Percentiles rank a stretch among this genome's conserved stretches.
Evolutionary conservation across 2,329 filamentous ascomycete species (phyloP).

Genomic region (Oidium heveae): DNA sequence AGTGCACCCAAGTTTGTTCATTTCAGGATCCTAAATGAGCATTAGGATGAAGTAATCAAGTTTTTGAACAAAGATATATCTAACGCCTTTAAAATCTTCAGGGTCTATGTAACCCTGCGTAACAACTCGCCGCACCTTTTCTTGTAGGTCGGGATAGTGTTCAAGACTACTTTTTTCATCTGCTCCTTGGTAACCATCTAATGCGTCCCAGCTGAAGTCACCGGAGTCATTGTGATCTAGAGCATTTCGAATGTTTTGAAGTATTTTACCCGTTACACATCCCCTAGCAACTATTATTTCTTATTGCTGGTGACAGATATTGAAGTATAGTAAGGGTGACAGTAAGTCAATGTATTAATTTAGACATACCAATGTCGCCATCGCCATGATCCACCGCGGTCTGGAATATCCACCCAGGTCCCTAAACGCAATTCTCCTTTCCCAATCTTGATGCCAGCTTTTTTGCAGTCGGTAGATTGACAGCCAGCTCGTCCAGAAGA

Average conservation of each 20-base stretch:
- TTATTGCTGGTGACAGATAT: neutral
- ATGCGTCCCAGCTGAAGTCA: conserved; percentile 14
- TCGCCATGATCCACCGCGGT: conserved; percentile 32
- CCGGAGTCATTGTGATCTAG: conserved; percentile 27
- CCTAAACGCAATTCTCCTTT: conserved; percentile 66
- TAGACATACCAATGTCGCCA: conserved; percentile 66
- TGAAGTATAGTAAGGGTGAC: neutral
- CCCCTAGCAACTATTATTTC: conserved; percentile 31
- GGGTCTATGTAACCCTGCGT: conserved; percentile 58
- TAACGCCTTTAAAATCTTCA: conserved; percentile 70
- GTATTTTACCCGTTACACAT: conserved; percentile 55
- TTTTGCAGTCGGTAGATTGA: conserved; percentile 45
- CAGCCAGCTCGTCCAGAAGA: conserved; percentile 49
- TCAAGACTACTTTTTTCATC: conserved; percentile 34
- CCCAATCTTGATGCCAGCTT: conserved; percentile 38
- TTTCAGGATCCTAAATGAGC: conserved; percentile 12
- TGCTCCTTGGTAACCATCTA: conserved; percentile 43
- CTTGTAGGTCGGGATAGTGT: conserved; percentile 33
- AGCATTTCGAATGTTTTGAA: conserved; percentile 36
- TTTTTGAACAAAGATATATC: neutral
- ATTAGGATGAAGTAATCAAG: neutral
- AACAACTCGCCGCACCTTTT: conserved; percentile 49
- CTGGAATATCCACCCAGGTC: conserved; percentile 32
- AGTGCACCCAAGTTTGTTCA: conserved; percentile 12
- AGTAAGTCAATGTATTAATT: neutral